These are phyloP conservation scores for Fereydounia khargensis DNA, from an alignment of 1,284 basidiomycete genomes.

Conservation along the genomic window DNA sequence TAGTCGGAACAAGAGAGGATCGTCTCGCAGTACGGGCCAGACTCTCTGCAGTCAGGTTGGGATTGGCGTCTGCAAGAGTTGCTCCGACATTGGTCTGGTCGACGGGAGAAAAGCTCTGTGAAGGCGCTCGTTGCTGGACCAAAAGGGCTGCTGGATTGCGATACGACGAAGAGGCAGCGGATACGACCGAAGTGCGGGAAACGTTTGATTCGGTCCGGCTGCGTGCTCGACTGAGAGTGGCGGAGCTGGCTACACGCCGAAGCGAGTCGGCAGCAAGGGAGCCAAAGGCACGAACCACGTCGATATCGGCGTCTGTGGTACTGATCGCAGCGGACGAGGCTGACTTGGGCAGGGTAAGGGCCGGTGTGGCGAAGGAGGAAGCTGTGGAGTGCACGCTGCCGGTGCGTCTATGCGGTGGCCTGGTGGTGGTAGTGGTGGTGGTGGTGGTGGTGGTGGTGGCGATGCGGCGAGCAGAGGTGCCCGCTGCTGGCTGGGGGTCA, in stretches of 20 bases:
- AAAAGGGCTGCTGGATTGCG: slow-evolving; percentile 28
- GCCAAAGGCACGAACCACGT: slow-evolving; percentile 13
- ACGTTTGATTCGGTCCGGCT: not conserved
- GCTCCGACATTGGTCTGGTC: slow-evolving; percentile 18
- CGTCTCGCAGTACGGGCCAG: too few species aligned
- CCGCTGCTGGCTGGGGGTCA: too few species aligned
- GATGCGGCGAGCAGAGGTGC: too few species aligned
- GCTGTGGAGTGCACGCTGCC: too few species aligned
- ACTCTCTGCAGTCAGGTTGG: slow-evolving; percentile 23
- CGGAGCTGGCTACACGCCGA: slow-evolving; percentile 18
- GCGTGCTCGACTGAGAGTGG: slow-evolving; percentile 4
- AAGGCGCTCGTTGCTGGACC: slow-evolving; percentile 14
- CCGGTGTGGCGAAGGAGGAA: too few species aligned
- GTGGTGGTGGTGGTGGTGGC: too few species aligned
- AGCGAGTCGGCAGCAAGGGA: slow-evolving; percentile 11
- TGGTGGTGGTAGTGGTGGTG: too few species aligned
- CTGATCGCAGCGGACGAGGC: slow-evolving; percentile 13
- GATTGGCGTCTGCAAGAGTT: slow-evolving; percentile 11
- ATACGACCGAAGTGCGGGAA: slow-evolving; percentile 1
- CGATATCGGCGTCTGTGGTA: slow-evolving; percentile 12
- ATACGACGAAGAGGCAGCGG: slow-evolving; percentile 11
- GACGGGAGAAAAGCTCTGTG: slow-evolving; percentile 15
- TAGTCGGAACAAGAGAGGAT: too few species aligned
- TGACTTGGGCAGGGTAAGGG: slow-evolving; percentile 10
- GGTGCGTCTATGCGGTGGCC: too few species aligned